phyloP scores from a whole-genome alignment of 345 rosid species.

The Jatropha curcas region DNA sequence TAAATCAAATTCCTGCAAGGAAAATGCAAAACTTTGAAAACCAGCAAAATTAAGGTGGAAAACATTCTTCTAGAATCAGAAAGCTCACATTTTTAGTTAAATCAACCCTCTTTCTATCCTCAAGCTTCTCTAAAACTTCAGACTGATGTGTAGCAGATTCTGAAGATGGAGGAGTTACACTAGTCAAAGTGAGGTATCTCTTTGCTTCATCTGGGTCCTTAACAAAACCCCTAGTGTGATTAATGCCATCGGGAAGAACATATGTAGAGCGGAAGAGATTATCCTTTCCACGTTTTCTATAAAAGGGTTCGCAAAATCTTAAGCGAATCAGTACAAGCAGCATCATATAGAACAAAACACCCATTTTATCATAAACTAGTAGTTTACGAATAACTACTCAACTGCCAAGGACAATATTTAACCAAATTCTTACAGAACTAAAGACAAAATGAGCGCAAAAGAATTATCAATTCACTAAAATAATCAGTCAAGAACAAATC shows the following conservation, averaged over 20 bases:
- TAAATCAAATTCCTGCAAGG: conserved; percentile 84
- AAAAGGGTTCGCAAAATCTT: not conserved
- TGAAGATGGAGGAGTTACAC: conserved; percentile 19
- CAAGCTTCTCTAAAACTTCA: conserved; percentile 36
- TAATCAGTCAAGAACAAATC: too few species aligned
- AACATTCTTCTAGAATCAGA: conserved; percentile 8
- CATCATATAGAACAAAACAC: too few species aligned
- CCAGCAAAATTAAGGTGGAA: not conserved
- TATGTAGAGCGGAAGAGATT: conserved; percentile 68
- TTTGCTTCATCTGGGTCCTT: conserved; percentile 65
- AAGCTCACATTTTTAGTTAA: conserved; percentile 59
- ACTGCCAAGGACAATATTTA: not conserved
- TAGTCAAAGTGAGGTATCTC: conserved; percentile 39
- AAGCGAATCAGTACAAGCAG: not conserved
- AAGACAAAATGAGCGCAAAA: not conserved
- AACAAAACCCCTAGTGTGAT: conserved; percentile 78
- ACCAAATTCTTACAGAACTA: not conserved
- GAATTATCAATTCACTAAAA: too few species aligned
- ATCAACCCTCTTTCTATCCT: conserved; percentile 60
- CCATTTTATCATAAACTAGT: not conserved
- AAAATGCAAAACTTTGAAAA: conserved; percentile 14
- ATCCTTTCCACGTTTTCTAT: conserved; percentile 34
- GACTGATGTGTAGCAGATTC: conserved; percentile 29
- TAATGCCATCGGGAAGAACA: conserved; percentile 85
- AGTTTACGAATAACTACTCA: not conserved